Conservation (phyloP, 31 red algal genomes). For the Porphyra umbilicalis region DNA sequence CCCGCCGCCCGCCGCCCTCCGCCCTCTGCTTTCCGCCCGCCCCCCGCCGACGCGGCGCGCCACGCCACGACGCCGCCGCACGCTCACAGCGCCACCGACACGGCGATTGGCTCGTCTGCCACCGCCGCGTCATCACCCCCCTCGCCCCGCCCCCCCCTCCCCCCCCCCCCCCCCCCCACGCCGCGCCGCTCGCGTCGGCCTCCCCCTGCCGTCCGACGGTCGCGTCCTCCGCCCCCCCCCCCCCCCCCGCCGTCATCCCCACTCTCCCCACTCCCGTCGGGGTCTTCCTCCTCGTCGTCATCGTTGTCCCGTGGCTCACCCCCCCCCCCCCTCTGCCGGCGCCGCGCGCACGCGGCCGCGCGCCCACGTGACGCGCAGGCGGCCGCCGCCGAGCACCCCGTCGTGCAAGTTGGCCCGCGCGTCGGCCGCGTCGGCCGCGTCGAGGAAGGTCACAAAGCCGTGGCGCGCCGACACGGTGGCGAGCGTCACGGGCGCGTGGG, state of each 20-base stretch:
- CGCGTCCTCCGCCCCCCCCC: not conserved
- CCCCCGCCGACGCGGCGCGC: not conserved
- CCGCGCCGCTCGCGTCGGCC: not conserved
- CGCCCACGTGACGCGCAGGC: not conserved
- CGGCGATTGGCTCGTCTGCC: not conserved
- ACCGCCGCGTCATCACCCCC: too few species aligned
- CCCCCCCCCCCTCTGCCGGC: not conserved
- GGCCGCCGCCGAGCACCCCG: not conserved
- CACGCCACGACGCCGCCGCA: too few species aligned
- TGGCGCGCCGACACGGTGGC: not conserved
- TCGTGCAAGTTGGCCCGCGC: not conserved
- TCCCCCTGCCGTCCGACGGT: too few species aligned
- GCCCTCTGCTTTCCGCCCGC: too few species aligned
- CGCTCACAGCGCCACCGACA: not conserved
- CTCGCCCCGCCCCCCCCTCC: not conserved
- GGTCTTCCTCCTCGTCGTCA: not conserved
- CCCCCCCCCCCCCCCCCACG: not conserved
- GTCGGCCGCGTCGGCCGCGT: not conserved
- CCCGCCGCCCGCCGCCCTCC: too few species aligned
- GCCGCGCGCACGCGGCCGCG: not conserved
- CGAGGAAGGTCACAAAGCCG: not conserved
- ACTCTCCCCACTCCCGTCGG: not conserved
- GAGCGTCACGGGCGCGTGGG: not conserved
- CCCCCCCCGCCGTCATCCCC: not conserved
- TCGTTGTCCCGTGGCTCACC: not conserved